Base-by-base conservation (phyloP, 495 filamentous ascomycete species). In the Hypomontagnella monticulosa region DNA sequence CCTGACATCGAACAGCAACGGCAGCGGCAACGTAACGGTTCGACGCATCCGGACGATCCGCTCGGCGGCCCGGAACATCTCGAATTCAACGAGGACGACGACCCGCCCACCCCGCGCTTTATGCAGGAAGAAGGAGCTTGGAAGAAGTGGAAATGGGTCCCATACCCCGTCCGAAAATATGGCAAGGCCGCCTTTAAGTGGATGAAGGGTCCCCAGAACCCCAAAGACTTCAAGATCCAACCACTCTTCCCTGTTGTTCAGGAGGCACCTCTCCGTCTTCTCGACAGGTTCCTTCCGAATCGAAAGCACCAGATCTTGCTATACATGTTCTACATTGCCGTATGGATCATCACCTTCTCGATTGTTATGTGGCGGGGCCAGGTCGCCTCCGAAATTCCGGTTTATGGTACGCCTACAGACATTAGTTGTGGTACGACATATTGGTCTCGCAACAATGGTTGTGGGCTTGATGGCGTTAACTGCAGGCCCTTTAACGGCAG, bases 401-500 rank as follows among this genome's bases (percentile, higher is more conserved):
- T 86, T 2, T 92, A 88, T 74, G 90, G 88, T 1, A 79, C 75
- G 53, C 88, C 91, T 2, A 75, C 81, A 47, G 80, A 81, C 12
- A 87, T 96, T 10, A 84, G 89, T 4, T 96, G 92, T 68, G 79
- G 83, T n/a, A 80, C 83, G 52, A 73, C 77, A n/a, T 81, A 76
- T 55, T 93, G 91, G 91, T 75, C 77, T 15, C 78, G 82, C 43
- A 88, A 87, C 36, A 93, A 93, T 57, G 78, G 80, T 23, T 97
- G 93, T 71, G 93, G 92, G 4, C 67, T 95, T 7, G 86, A 96
- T 64, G 93, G 93, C 11, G 87, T 88, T 46, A 78, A 86, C 61
- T 97, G 93, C 74, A 85, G 89, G n/a, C 93, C 93, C 0, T 97
- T 97, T 69, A 83, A 81, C 40, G 84, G 85, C 54, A 83, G 83